Evolutionary conservation across 805 yeast species (phyloP), one percentile per base, ranked within the genome.

Genomic region (Saturnispora zaruensis): DNA sequence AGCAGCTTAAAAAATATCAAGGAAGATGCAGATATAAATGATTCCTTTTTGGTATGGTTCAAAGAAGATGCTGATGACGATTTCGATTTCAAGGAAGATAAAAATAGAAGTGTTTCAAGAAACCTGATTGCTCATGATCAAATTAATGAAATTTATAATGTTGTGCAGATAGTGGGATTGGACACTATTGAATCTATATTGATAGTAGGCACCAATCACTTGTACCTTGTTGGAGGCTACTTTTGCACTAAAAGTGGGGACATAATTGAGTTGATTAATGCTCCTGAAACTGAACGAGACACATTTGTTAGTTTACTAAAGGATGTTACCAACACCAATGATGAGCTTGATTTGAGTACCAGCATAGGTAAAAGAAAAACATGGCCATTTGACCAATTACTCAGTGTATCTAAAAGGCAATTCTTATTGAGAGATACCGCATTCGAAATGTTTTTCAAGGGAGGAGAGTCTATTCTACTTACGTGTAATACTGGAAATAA

Each of bases 351-450:
- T 20, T 21, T 30, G 2, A 24, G 2, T 11, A n/a, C 7, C 18
- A 26, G 43, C 6, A n/a, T 46, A 8, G 86, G 82, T 57, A 61
- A 70, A 13, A 76, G 77, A 0, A 73, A 73, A 53, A 66, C 73
- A 13, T 87, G 95, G 93, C 73, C 76, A 23, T 57, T 84, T 20
- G 70, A 70, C 5, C 77, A 76, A 41, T 59, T 89, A 18, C 76
- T 79, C 0, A 79, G 84, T 4, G 77, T 83, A 11, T 79, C 88
- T 3, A 86, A 84, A 54, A 67, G 95, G 46, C 87, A 84, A 36
- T 88, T 87, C 58, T 63, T 88, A 18, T 68, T 88, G 14, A 68
- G 96, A 49, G 95, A 87, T 64, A 85, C 84, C 42, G 96, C 93
- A 0, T 60, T 87, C 33, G 96, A 88, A 59, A 65, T 87, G 59